Conservation (phyloP, 2,329 filamentous ascomycete species). For the Karstenula rhodostoma region DNA sequence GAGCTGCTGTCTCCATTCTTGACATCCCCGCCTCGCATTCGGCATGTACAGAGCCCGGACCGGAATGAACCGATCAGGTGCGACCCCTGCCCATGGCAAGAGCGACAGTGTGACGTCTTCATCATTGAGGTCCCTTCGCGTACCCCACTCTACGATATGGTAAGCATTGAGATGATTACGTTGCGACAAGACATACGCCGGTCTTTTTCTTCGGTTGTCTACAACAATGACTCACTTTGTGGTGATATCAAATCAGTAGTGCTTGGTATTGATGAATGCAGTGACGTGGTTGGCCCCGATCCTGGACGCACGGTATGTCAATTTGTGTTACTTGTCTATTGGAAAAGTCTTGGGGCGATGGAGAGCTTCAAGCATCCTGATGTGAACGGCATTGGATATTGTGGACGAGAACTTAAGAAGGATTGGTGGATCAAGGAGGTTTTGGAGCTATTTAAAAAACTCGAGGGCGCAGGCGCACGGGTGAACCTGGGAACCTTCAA, state of each 20-base stretch:
- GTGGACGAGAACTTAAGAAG: background rate
- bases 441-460: background rate
- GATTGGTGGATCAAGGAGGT: conserved; percentile 9
- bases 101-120: conserved; percentile 3
- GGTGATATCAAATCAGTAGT: background rate
- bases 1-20: background rate
- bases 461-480: conserved; percentile 2
- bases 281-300: background rate
- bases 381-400: background rate
- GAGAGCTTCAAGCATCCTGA: conserved; percentile 9
- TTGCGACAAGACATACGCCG: background rate
- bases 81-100: background rate
- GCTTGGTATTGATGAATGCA: background rate
- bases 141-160: background rate
- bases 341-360: conserved; percentile 9
- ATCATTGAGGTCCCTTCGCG: background rate
- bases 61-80: background rate
- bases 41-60: background rate
- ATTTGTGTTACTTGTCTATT: conserved; percentile 13
- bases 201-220: background rate
- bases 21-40: background rate
- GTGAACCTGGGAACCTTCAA: conserved; percentile 6
- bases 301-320: background rate
- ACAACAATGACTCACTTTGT: background rate
- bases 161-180: background rate